phyloP scores from a whole-genome alignment of 306 rosid species.

The Gleditsia sinensis region DNA sequence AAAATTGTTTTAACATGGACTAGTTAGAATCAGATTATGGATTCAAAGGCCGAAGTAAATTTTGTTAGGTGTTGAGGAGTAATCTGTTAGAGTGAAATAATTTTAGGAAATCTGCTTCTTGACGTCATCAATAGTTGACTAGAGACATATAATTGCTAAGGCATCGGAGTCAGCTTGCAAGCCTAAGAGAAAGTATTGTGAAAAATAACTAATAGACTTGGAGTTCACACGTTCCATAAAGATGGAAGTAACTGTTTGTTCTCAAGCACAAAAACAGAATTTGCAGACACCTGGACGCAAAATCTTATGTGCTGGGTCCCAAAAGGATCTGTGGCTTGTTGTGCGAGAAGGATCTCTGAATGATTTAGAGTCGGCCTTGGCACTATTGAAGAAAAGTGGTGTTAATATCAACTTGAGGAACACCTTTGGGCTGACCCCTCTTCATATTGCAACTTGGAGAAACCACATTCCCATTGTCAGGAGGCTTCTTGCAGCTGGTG shows the following conservation, averaged over 20 bases:
- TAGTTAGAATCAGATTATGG: slow-evolving; percentile 36
- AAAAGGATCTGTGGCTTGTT: slow-evolving; percentile 71
- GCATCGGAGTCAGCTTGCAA: neutral
- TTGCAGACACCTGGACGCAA: slow-evolving; percentile 57
- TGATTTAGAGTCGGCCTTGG: slow-evolving; percentile 75
- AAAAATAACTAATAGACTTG: neutral
- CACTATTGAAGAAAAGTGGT: slow-evolving; percentile 73
- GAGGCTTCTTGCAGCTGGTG: slow-evolving; percentile 95
- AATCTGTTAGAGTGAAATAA: neutral
- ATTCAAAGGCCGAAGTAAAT: slow-evolving; percentile 24
- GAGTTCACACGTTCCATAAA: neutral
- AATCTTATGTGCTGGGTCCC: slow-evolving; percentile 40
- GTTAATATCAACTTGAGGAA: slow-evolving; percentile 80
- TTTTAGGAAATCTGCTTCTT: slow-evolving; percentile 30
- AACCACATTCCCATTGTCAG: slow-evolving; percentile 85
- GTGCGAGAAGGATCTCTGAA: slow-evolving; percentile 74
- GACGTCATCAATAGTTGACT: slow-evolving; percentile 15
- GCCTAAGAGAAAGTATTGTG: neutral
- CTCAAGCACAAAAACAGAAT: slow-evolving; percentile 64
- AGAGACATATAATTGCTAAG: neutral
- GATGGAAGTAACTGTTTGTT: slow-evolving; percentile 50
- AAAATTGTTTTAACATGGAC: slow-evolving; percentile 32
- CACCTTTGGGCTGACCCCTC: slow-evolving; percentile 79
- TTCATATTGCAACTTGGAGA: slow-evolving; percentile 95
- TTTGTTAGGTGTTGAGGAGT: slow-evolving; percentile 27